phyloP scores from a whole-genome alignment of 257 asterid species.

The Petunia secreta region DNA sequence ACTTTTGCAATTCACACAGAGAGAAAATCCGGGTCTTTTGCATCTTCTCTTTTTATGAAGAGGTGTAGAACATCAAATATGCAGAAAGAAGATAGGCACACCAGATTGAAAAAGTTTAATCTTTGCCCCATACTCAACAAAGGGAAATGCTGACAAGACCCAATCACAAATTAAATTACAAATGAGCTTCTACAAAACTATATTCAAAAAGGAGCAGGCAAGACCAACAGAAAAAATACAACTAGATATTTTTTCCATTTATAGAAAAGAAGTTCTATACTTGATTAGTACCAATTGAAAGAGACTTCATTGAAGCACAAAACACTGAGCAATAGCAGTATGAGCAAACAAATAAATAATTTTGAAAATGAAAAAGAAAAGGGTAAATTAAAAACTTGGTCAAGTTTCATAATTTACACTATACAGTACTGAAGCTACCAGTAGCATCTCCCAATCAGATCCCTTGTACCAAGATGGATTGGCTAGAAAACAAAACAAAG shows the following conservation, averaged over 20 bases:
- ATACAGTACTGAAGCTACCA: constrained; percentile 8
- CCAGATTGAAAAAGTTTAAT: background rate
- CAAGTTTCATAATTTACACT: constrained; percentile 1
- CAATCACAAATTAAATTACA: background rate
- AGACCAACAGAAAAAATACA: constrained; percentile 4
- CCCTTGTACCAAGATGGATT: constrained; percentile 22
- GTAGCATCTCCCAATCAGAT: constrained; percentile 21
- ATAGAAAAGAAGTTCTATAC: background rate
- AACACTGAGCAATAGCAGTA: background rate
- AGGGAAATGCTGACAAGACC: background rate
- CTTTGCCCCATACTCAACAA: background rate
- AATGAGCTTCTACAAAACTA: background rate
- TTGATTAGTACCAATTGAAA: constrained; percentile 2
- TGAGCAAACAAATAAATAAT: background rate
- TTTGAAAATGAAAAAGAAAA: constrained; percentile 11
- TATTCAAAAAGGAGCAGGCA: background rate
- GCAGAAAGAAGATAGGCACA: background rate
- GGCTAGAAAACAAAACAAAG: constrained; percentile 17
- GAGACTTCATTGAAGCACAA: constrained; percentile 4
- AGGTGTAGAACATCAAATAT: background rate
- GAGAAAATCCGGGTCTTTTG: background rate
- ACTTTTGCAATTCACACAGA: background rate
- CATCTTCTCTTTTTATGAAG: background rate
- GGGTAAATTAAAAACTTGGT: background rate
- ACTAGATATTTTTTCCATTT: constrained; percentile 1